Conservation (phyloP, 805 yeast species). For the Saccharomycopsis fodiens region DNA sequence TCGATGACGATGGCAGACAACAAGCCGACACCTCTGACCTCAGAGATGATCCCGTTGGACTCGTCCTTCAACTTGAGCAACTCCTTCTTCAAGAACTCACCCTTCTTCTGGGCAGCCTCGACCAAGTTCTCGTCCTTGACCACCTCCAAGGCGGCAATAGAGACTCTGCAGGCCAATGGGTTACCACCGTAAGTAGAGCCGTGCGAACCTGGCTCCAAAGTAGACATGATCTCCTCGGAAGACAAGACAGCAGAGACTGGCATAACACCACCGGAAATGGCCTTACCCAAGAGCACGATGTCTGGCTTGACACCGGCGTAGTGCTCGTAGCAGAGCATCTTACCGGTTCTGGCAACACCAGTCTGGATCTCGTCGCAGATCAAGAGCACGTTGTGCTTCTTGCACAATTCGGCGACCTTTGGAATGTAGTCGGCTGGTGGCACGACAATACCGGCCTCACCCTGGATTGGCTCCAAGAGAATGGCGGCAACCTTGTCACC, state of each 20-base stretch:
- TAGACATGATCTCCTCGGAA: slow-evolving; percentile 81
- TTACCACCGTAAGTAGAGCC: slow-evolving; percentile 98
- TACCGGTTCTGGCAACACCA: slow-evolving; percentile 96
- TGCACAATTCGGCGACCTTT: slow-evolving; percentile 66
- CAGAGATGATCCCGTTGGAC: slow-evolving; percentile 48
- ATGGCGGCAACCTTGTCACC: slow-evolving; percentile 90
- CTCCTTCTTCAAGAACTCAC: slow-evolving; percentile 58
- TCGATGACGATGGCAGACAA: slow-evolving; percentile 89
- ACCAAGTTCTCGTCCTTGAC: slow-evolving; percentile 81
- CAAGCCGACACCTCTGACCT: slow-evolving; percentile 79
- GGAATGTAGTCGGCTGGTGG: slow-evolving; percentile 79
- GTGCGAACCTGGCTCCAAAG: slow-evolving; percentile 90
- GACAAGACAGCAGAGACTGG: slow-evolving; percentile 91
- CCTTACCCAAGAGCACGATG: slow-evolving; percentile 84
- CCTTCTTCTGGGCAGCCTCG: slow-evolving; percentile 67
- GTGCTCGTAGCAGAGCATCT: slow-evolving; percentile 87
- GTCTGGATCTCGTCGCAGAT: slow-evolving; percentile 98
- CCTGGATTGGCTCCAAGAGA: slow-evolving; percentile 92
- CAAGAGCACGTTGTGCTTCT: slow-evolving; percentile 74
- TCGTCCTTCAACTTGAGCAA: slow-evolving; percentile 44
- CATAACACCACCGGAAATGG: slow-evolving; percentile 88
- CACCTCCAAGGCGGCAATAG: slow-evolving; percentile 88
- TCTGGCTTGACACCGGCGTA: slow-evolving; percentile 76
- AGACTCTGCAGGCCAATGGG: slow-evolving; percentile 88
- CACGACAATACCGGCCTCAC: slow-evolving; percentile 96